A percentile compares a stretch with the other conserved stretches of the same genome.
Evolutionary conservation across 1,284 basidiomycete species (phyloP).

Genomic region (Microbotryum lychnidis-dioicae): DNA sequence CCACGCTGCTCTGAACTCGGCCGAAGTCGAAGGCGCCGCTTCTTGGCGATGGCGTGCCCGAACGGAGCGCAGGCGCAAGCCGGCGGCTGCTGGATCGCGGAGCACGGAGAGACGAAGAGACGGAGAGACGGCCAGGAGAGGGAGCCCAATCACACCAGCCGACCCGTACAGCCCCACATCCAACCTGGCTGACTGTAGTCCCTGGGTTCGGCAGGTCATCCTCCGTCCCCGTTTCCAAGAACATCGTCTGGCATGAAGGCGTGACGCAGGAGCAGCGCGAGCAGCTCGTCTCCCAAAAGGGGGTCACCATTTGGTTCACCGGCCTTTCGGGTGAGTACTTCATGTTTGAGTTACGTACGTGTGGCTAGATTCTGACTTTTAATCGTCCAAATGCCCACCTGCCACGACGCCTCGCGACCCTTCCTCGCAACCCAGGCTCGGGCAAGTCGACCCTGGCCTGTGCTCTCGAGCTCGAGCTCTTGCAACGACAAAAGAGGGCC

Average conservation of each 20-base stretch:
- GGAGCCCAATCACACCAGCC: no score
- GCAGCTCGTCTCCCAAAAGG: slow-evolving; percentile 63
- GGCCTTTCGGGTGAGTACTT: slow-evolving; percentile 65
- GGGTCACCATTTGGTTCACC: slow-evolving; percentile 90
- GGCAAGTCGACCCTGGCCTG: slow-evolving; percentile 89
- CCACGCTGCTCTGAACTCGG: no score
- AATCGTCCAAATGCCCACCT: background rate
- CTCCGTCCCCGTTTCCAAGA: slow-evolving; percentile 21
- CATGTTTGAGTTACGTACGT: no score
- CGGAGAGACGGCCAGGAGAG: no score
- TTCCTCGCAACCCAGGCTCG: slow-evolving; percentile 15
- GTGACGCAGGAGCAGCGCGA: slow-evolving; percentile 53
- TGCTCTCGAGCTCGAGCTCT: slow-evolving; percentile 90
- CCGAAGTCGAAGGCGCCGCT: no score
- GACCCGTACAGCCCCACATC: no score
- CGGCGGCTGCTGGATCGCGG: no score
- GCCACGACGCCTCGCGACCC: background rate
- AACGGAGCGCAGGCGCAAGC: no score
- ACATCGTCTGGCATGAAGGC: slow-evolving; percentile 35
- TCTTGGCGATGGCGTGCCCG: no score
- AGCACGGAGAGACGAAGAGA: no score
- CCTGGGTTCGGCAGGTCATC: no score
- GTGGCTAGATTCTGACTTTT: background rate
- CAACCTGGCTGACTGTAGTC: no score
- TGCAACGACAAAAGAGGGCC: slow-evolving; percentile 73